A percentile compares a stretch with the other conserved stretches of the same genome.
These are phyloP conservation scores for Populus hybrid DNA, from an alignment of 441 rosid genomes.

Conservation along the genomic window DNA sequence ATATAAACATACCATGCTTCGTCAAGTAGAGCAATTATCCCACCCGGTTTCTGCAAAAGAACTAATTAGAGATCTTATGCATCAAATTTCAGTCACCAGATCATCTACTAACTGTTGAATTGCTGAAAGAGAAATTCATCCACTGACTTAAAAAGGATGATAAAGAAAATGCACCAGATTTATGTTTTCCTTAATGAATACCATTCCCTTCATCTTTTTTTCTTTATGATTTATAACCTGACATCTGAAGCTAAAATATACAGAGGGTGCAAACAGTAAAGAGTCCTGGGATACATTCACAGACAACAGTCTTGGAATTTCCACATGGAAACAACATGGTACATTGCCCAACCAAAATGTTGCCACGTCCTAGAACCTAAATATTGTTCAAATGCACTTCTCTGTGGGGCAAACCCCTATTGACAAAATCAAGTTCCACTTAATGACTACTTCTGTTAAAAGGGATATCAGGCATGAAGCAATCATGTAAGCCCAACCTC, in stretches of 20 bases:
- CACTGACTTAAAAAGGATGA: neutral
- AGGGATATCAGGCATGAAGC: neutral
- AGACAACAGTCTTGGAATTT: no score
- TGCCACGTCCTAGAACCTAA: neutral
- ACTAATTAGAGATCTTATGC: neutral
- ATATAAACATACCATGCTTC: constrained; percentile 82
- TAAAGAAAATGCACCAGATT: neutral
- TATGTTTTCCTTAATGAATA: neutral
- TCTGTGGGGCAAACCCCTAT: neutral
- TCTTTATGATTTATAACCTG: neutral
- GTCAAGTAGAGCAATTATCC: constrained; percentile 84
- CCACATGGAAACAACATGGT: neutral
- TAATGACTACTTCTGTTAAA: neutral
- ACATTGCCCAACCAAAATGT: neutral
- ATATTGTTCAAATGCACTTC: neutral
- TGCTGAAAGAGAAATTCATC: neutral
- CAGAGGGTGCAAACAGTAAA: neutral
- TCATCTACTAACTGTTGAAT: neutral
- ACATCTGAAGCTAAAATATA: neutral
- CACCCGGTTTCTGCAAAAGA: constrained; percentile 85
- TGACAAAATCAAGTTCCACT: neutral
- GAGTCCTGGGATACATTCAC: no score
- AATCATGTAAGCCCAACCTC: neutral
- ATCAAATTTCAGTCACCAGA: neutral
- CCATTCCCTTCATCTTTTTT: neutral